phyloP scores from a whole-genome alignment of 495 filamentous ascomycete genomes.

The Annulohypoxylon nitens region DNA sequence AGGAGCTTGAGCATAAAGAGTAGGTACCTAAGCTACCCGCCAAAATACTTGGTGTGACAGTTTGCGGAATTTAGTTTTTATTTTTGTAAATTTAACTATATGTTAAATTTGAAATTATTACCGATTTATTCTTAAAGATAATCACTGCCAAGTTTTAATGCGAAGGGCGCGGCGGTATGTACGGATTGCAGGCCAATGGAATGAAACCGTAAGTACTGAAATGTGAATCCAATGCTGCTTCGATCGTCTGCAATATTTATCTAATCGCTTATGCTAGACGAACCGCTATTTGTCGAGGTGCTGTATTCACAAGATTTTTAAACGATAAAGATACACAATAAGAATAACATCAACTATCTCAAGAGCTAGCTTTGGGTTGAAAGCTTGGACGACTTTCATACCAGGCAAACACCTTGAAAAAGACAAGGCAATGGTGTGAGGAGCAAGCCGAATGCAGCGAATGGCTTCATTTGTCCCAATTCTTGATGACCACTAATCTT shows the following conservation, averaged over 20 bases:
- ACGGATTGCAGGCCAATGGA: constrained; percentile 25
- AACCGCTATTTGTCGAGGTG: constrained; percentile 44
- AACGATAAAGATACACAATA: constrained; percentile 13
- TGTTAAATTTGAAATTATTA: too few relatives aligned
- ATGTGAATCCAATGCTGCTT: background rate
- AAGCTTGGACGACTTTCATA: background rate
- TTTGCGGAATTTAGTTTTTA: too few relatives aligned
- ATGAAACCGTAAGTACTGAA: constrained; percentile 22
- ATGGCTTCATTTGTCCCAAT: too few relatives aligned
- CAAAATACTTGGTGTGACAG: too few relatives aligned
- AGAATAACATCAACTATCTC: constrained; percentile 29
- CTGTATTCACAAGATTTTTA: constrained; percentile 39
- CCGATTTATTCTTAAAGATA: too few relatives aligned
- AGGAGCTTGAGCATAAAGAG: too few relatives aligned
- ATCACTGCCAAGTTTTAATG: too few relatives aligned
- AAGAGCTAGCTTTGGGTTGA: constrained; percentile 36
- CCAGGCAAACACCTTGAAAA: constrained; percentile 1
- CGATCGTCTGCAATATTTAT: too few relatives aligned
- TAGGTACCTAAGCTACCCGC: too few relatives aligned
- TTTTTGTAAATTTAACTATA: too few relatives aligned
- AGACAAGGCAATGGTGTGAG: constrained; percentile 15
- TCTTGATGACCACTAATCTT: background rate
- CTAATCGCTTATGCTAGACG: constrained; percentile 16
- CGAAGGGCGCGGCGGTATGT: too few relatives aligned
- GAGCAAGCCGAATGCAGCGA: background rate